Percentiles rank a stretch among this genome's conserved stretches.
These are phyloP conservation scores for Colletotrichum nymphaeae DNA, from an alignment of 2,329 filamentous ascomycete genomes.

Conservation along the genomic window DNA sequence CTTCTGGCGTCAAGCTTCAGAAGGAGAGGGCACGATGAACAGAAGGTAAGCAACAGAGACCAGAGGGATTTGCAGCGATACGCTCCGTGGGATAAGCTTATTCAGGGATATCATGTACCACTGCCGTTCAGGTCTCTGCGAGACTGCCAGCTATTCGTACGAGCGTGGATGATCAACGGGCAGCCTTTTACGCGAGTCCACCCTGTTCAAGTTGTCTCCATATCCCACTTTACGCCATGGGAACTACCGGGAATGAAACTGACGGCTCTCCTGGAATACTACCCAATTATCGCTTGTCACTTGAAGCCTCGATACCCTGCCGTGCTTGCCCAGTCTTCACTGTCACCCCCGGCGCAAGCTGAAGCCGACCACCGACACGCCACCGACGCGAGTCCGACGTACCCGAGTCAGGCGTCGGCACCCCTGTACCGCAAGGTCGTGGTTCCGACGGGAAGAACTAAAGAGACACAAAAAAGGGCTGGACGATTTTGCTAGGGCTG, in stretches of 20 bases:
- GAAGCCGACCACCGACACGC: slow-evolving; percentile 15
- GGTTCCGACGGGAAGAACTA: not conserved
- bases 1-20: not conserved
- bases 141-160: not conserved
- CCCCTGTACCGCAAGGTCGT: not conserved
- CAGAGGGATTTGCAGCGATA: not conserved
- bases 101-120: not conserved
- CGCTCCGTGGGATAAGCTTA: not conserved
- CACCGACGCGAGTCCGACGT: slow-evolving; percentile 22
- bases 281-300: not conserved
- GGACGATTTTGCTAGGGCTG: slow-evolving; percentile 8
- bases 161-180: not conserved
- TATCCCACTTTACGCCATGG: not conserved
- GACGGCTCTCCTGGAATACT: not conserved
- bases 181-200: not conserved
- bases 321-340: not conserved
- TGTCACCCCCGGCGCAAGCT: not conserved
- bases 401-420: slow-evolving; percentile 1
- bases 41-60: not conserved
- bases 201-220: not conserved
- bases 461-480: not conserved
- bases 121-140: not conserved
- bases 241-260: not conserved
- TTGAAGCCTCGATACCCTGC: not conserved
- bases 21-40: not conserved